Evolutionary conservation across 1,139 yeast species (phyloP).

Genomic region (Suhomyces wounanorum): DNA sequence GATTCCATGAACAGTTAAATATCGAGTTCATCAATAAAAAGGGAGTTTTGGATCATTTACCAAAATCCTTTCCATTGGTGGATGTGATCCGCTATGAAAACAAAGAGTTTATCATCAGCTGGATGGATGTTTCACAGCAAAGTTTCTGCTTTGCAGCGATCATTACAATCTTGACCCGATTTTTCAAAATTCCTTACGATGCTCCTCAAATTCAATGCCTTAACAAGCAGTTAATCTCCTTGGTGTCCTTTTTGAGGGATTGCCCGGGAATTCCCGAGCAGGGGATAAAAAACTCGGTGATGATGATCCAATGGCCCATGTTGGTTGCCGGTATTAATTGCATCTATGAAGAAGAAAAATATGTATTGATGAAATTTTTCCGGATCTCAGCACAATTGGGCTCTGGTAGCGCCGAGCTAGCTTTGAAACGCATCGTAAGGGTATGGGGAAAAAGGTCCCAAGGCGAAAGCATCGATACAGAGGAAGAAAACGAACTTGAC

Average conservation of each 20-base stretch:
- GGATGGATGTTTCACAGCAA: constrained; percentile 25
- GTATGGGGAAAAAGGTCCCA: constrained; percentile 17
- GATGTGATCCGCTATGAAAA: constrained; percentile 14
- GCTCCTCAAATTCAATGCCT: constrained; percentile 21
- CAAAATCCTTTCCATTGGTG: constrained; percentile 15
- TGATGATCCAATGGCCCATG: constrained; percentile 27
- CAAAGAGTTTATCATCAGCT: constrained; percentile 15
- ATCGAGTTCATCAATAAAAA: constrained; percentile 13
- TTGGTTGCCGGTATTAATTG: constrained; percentile 22
- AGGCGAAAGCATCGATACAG: constrained; percentile 25
- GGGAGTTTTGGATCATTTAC: constrained; percentile 11
- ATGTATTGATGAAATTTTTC: constrained; percentile 17
- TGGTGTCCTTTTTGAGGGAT: constrained; percentile 15
- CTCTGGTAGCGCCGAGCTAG: constrained; percentile 22
- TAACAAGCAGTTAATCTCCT: constrained; percentile 14
- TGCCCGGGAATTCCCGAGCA: constrained; percentile 14
- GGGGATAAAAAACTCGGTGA: constrained; percentile 16
- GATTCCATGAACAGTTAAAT: constrained; percentile 12
- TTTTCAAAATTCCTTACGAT: constrained; percentile 15
- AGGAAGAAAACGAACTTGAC: constrained; percentile 19
- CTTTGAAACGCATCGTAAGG: constrained; percentile 16
- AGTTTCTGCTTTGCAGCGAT: constrained; percentile 19
- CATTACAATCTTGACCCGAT: constrained; percentile 19
- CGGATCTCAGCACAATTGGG: constrained; percentile 18
- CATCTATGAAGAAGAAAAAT: constrained; percentile 16